phyloP scores from a whole-genome alignment of 805 yeast species.

The Candida caryicola region DNA sequence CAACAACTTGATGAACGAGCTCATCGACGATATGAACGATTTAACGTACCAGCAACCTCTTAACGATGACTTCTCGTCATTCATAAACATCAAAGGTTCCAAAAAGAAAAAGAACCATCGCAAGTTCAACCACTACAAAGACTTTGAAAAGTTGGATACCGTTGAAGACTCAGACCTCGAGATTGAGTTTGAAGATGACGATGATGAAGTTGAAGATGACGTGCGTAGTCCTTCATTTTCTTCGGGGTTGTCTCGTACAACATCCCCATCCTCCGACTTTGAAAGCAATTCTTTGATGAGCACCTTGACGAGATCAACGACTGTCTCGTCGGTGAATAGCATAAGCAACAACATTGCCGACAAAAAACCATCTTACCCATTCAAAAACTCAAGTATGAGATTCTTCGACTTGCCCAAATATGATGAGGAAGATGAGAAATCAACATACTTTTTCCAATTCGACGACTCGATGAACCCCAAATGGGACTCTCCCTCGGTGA shows the following conservation, averaged over 20 bases:
- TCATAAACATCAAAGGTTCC: background rate
- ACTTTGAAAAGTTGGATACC: conserved; percentile 14
- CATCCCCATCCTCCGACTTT: conserved; percentile 33
- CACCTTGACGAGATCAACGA: conserved; percentile 40
- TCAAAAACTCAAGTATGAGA: conserved; percentile 15
- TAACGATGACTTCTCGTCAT: conserved; percentile 2
- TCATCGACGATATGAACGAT: conserved; percentile 27
- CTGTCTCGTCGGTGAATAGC: conserved; percentile 26
- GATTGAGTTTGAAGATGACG: conserved; percentile 29
- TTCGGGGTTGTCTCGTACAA: conserved; percentile 33
- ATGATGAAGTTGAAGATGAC: conserved; percentile 14
- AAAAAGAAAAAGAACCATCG: conserved; percentile 9
- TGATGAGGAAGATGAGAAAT: conserved; percentile 15
- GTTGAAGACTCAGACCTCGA: conserved; percentile 15
- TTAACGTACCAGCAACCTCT: conserved; percentile 17
- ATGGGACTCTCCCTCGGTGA: background rate
- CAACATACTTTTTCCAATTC: conserved; percentile 16
- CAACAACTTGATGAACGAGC: conserved; percentile 23
- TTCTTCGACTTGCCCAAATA: conserved; percentile 36
- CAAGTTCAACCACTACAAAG: conserved; percentile 12
- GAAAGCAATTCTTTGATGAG: conserved; percentile 38
- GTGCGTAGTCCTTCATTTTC: conserved; percentile 11
- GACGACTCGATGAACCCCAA: conserved; percentile 16
- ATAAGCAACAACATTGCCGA: conserved; percentile 22
- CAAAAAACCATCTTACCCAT: conserved; percentile 14